Base-by-base conservation (phyloP, 768 basidiomycete genomes). In the Exidia glandulosa region DNA sequence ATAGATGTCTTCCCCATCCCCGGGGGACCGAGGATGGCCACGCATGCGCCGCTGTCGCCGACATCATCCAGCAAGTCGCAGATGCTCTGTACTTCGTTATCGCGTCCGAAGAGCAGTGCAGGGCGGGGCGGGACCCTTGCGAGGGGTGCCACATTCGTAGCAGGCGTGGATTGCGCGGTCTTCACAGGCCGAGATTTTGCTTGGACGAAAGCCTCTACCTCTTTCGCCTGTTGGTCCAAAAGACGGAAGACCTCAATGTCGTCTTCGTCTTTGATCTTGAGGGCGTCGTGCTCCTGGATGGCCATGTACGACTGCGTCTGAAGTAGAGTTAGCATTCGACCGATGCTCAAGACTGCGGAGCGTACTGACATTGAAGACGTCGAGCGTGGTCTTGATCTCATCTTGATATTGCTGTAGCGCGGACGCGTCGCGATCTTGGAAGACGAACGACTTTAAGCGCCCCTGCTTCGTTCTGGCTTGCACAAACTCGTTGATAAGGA, bases 1-100 rank as follows among this genome's bases (percentile, higher is more conserved):
- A 71, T 60, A 2, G 73, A 64, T 2, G 76, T 75, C 63, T 77
- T 77, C 14, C 76, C 75, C 62, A 75, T 74, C 12, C 76, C 76
- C 2, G 74, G 76, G 2, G 59, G 32, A 14, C 69, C 69, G 45
- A 70, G 63, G 57, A 70, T 63, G 58, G 52, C 63, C 50, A 59
- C 55, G 41, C 14, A 60, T 7, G 50, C 50, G 41, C 5, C 41
- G 16, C 10, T 5, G 41, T 19, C 41, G 9, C 23, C 41, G 1
- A 23, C 41, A 19, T 14, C 6, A 45, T 14, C 41, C 10, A 45
- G 19, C 16, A 19, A 19, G 16, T 19, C 19, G 41, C 16, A 14
- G 23, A 45, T 19, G 9, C 19, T 12, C 41, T 45, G 41, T 6
- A 45, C 10, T 23, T 45, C 41, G 41, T 45, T 23, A 19, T 45